These are phyloP conservation scores for Curvularia hawaiiensis DNA, from an alignment of 2,329 filamentous ascomycete species.

Conservation along the genomic window DNA sequence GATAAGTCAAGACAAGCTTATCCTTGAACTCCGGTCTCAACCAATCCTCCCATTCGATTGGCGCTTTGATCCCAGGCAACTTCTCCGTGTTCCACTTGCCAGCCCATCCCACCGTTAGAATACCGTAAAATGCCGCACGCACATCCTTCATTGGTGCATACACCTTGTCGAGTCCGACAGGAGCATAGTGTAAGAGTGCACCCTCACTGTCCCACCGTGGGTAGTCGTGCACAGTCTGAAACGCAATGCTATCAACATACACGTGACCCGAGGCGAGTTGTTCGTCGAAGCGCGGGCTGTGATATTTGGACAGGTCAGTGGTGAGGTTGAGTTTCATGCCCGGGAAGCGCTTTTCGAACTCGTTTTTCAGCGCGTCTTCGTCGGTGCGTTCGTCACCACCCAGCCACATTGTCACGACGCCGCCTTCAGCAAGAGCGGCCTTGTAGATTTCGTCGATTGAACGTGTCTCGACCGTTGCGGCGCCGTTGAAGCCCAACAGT, in stretches of 20 bases:
- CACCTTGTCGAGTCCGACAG: conserved; percentile 53
- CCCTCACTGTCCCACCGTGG: conserved; percentile 57
- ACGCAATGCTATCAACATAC: conserved; percentile 51
- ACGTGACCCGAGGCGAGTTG: conserved; percentile 47
- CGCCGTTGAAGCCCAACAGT: neutral
- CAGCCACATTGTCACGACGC: conserved; percentile 54
- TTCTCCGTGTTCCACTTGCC: conserved; percentile 48
- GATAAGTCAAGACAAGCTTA: conserved; percentile 53
- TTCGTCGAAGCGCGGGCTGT: conserved; percentile 54
- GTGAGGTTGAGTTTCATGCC: conserved; percentile 59
- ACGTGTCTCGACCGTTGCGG: conserved; percentile 47
- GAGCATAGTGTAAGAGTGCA: conserved; percentile 56
- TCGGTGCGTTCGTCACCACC: conserved; percentile 54
- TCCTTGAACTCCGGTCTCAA: conserved; percentile 4
- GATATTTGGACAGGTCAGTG: conserved; percentile 62
- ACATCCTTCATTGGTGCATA: conserved; percentile 50
- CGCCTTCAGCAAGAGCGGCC: conserved; percentile 55
- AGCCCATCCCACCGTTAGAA: conserved; percentile 45
- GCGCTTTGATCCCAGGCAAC: conserved; percentile 1
- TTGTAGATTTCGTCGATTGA: conserved; percentile 57
- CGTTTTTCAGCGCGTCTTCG: conserved; percentile 48
- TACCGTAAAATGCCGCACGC: conserved; percentile 51
- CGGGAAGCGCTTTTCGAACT: conserved; percentile 56
- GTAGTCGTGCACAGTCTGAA: conserved; percentile 60
- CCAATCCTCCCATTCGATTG: conserved; percentile 3